A percentile compares a stretch with the other conserved stretches of the same genome.
phyloP scores from a whole-genome alignment of 495 filamentous ascomycete species.

The Neurospora sp. region DNA sequence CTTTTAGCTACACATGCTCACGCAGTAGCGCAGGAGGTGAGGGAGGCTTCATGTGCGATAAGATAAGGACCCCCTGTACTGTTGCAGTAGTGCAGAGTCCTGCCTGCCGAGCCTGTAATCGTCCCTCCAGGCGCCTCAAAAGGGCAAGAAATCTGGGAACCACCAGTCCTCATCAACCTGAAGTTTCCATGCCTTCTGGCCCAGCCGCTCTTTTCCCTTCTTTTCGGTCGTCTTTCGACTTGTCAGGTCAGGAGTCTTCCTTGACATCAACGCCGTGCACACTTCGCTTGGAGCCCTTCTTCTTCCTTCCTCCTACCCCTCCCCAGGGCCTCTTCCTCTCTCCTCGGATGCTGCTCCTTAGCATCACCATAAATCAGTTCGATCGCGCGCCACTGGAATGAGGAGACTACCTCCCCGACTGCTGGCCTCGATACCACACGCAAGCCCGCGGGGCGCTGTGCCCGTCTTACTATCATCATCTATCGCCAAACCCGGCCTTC shows the following conservation, averaged over 20 bases:
- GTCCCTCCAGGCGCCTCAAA: not conserved
- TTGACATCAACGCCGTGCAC: not conserved
- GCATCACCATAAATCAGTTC: conserved; percentile 13
- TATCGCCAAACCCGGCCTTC: not conserved
- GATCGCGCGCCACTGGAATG: conserved; percentile 25
- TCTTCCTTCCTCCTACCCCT: not conserved
- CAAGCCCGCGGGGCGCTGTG: conserved; percentile 7
- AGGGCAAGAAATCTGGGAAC: not conserved
- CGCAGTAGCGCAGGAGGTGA: not conserved
- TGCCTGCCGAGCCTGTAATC: not conserved
- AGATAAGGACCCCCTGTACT: not conserved
- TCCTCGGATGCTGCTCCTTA: conserved; percentile 21
- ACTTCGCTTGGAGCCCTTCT: not conserved
- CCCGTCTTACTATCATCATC: not conserved
- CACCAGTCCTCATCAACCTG: not conserved
- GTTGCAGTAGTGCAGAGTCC: not conserved
- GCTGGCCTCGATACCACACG: conserved; percentile 12
- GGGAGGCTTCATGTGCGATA: not conserved
- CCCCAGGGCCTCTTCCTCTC: conserved; percentile 1
- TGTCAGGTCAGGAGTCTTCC: not conserved
- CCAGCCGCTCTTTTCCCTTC: not conserved
- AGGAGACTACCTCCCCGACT: conserved; percentile 23
- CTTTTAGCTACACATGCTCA: not conserved
- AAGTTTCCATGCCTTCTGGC: not conserved
- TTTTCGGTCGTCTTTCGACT: not conserved